phyloP scores from a whole-genome alignment of 139 green algal genomes.

The Chlorella vulgaris region DNA sequence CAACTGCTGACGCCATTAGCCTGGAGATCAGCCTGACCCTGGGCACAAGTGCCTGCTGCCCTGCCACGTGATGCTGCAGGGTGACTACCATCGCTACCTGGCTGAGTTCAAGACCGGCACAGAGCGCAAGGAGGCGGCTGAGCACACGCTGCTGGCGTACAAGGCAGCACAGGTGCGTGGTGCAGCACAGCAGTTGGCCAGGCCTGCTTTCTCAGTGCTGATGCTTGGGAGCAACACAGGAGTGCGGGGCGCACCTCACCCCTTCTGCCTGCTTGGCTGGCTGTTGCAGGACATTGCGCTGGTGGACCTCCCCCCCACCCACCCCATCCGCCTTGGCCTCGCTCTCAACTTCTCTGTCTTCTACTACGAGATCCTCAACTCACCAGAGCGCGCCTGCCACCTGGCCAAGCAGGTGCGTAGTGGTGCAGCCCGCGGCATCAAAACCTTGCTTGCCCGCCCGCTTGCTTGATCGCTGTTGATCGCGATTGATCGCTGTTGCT shows the following conservation, averaged over 20 bases:
- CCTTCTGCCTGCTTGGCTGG: not conserved
- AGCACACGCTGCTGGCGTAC: conserved; percentile 96
- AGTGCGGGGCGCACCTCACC: too few relatives aligned
- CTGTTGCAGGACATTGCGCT: conserved; percentile 90
- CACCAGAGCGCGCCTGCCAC: conserved; percentile 94
- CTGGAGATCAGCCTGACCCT: too few relatives aligned
- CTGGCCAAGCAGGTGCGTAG: conserved; percentile 92
- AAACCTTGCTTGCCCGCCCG: too few relatives aligned
- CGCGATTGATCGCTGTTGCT: too few relatives aligned
- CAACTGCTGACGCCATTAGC: too few relatives aligned
- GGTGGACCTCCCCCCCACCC: conserved; percentile 92
- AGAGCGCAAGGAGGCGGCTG: conserved; percentile 93
- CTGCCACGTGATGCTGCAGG: too few relatives aligned
- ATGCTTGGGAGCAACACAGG: too few relatives aligned
- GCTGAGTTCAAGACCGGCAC: conserved; percentile 95
- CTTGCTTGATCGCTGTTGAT: too few relatives aligned
- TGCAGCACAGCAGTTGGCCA: not conserved
- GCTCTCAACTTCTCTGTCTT: conserved; percentile 99
- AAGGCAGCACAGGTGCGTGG: conserved; percentile 87
- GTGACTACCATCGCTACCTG: conserved; percentile 98
- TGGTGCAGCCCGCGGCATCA: too few relatives aligned
- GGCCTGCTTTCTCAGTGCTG: not conserved
- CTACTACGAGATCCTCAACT: conserved; percentile 99
- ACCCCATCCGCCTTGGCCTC: conserved; percentile 97
- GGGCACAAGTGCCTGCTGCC: too few relatives aligned